Percentiles rank a stretch among this genome's conserved stretches.
Conservation (phyloP, 2,329 filamentous ascomycete species). For the Neurospora sp. region DNA sequence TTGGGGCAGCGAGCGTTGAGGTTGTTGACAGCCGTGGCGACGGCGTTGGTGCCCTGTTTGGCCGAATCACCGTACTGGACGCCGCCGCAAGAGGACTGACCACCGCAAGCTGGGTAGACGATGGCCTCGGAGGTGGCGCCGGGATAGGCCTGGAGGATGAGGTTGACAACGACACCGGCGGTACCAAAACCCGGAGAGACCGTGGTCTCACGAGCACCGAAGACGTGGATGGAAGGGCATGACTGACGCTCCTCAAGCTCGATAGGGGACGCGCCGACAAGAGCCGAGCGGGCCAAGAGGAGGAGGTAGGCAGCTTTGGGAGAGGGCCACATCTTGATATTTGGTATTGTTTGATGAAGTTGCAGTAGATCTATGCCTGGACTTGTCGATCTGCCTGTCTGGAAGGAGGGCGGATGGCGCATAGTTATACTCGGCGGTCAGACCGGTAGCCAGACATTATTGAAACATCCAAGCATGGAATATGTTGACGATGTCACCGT, state of each 20-base stretch:
- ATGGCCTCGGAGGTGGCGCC: slow-evolving; percentile 38
- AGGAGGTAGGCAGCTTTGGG: slow-evolving; percentile 17
- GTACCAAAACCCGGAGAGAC: slow-evolving; percentile 35
- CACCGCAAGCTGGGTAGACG: slow-evolving; percentile 47
- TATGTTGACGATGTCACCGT: background rate
- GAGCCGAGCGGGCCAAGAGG: slow-evolving; percentile 15
- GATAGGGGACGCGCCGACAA: slow-evolving; percentile 17
- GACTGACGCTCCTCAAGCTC: slow-evolving; percentile 22
- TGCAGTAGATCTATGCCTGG: background rate
- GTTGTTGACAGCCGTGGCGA: slow-evolving; percentile 44
- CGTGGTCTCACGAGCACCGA: slow-evolving; percentile 42
- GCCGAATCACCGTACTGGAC: slow-evolving; percentile 47
- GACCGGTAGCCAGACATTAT: background rate
- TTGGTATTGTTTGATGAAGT: background rate
- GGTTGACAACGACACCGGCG: slow-evolving; percentile 33
- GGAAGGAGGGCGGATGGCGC: background rate
- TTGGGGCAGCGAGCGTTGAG: slow-evolving; percentile 46
- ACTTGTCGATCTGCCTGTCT: background rate
- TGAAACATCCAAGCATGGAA: background rate
- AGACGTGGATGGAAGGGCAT: slow-evolving; percentile 38
- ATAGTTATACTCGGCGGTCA: background rate
- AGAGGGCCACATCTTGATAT: slow-evolving; percentile 17
- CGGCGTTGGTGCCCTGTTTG: slow-evolving; percentile 42
- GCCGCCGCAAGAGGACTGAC: slow-evolving; percentile 44
- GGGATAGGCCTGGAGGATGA: slow-evolving; percentile 32